These are phyloP conservation scores for Tolypocladium capitatum DNA, from an alignment of 2,329 filamentous ascomycete genomes.

Conservation along the genomic window DNA sequence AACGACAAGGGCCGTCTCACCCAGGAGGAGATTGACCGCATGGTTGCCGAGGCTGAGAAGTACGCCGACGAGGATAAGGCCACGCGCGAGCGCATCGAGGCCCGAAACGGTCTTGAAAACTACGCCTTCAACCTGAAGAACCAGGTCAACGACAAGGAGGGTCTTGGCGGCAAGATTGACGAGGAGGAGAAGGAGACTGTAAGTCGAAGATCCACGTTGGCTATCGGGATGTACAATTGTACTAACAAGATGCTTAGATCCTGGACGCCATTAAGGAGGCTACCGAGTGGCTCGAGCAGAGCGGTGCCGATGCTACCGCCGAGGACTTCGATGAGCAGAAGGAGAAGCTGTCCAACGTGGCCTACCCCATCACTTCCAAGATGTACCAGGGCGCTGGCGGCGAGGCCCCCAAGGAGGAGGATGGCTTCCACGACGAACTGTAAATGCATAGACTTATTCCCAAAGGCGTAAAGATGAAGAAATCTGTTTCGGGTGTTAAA, in stretches of 20 bases:
- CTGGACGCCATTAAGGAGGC: conserved; percentile 95
- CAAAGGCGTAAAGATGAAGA: conserved; percentile 1
- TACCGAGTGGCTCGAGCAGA: conserved; percentile 93
- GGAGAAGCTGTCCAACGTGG: conserved; percentile 94
- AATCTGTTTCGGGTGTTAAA: conserved; percentile 1
- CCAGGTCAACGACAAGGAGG: conserved; percentile 94
- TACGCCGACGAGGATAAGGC: conserved; percentile 99
- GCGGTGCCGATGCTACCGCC: conserved; percentile 67
- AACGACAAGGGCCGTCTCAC: conserved; percentile 98
- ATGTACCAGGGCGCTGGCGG: conserved; percentile 59
- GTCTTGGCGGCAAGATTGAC: conserved; percentile 94
- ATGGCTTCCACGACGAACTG: conserved; percentile 65
- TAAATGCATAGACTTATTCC: conserved; percentile 36
- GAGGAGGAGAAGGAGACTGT: conserved; percentile 96
- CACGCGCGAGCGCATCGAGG: conserved; percentile 90
- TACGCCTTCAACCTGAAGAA: conserved; percentile 99
- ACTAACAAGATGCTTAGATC: conserved; percentile 43
- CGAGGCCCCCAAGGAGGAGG: conserved; percentile 49
- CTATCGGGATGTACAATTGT: conserved; percentile 1
- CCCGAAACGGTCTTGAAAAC: conserved; percentile 94
- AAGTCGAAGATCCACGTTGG: conserved; percentile 26
- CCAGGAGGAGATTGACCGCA: conserved; percentile 95
- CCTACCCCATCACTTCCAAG: conserved; percentile 98
- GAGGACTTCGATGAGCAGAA: conserved; percentile 99
- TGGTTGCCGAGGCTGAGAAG: conserved; percentile 97